A percentile compares a stretch with the other conserved stretches of the same genome.
phyloP scores from a whole-genome alignment of 805 yeast genomes.

The Allodekkera sacchari region DNA sequence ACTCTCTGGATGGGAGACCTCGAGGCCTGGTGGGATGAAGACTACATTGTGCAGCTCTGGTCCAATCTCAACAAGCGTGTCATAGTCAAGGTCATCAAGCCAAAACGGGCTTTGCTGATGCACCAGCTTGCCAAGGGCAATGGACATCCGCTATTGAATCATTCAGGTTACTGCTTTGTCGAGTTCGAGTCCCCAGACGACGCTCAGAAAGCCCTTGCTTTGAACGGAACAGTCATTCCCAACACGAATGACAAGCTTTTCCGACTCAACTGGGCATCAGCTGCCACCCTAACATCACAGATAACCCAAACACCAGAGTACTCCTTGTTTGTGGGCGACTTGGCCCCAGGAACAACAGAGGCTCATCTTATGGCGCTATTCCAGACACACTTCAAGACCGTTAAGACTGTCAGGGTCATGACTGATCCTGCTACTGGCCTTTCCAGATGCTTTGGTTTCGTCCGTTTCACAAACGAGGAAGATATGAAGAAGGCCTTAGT shows the following conservation, averaged over 20 bases:
- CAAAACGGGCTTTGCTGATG: conserved; percentile 28
- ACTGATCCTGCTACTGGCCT: conserved; percentile 76
- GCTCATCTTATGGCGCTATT: conserved; percentile 68
- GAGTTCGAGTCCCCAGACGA: conserved; percentile 63
- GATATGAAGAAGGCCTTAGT: conserved; percentile 61
- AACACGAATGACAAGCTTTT: conserved; percentile 51
- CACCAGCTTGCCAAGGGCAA: conserved; percentile 23
- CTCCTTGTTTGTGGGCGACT: conserved; percentile 76
- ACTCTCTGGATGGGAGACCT: conserved; percentile 88
- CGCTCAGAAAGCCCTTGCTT: conserved; percentile 58
- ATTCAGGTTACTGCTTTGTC: conserved; percentile 67
- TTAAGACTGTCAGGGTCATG: conserved; percentile 78
- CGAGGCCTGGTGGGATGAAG: conserved; percentile 73
- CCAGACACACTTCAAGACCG: conserved; percentile 56
- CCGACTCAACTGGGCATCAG: conserved; percentile 78
- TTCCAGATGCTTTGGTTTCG: conserved; percentile 76
- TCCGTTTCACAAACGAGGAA: conserved; percentile 60
- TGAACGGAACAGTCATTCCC: conserved; percentile 61
- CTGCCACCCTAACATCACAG: conserved; percentile 67
- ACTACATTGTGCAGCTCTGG: conserved; percentile 53
- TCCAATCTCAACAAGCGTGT: conserved; percentile 46
- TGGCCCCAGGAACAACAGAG: conserved; percentile 71
- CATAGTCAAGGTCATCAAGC: conserved; percentile 56
- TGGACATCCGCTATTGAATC: conserved; percentile 20
- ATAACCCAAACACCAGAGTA: conserved; percentile 68